Evolutionary conservation across 1,284 basidiomycete genomes (phyloP).

Genomic region (Leccinum fuscescens): DNA sequence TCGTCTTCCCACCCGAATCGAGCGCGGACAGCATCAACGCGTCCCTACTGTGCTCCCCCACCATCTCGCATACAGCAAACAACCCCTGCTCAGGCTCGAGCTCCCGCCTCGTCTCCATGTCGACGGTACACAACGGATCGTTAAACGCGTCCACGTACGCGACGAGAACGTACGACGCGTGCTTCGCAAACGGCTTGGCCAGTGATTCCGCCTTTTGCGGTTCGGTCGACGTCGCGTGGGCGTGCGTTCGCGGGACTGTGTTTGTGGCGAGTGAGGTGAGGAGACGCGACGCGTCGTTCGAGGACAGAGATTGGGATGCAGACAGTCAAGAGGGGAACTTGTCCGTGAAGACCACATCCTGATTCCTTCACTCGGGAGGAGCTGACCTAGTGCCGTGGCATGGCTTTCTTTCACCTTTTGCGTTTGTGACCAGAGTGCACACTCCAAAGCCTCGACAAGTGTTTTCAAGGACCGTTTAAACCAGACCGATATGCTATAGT

Average conservation of each 20-base stretch:
- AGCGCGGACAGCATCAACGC: conserved; percentile 75
- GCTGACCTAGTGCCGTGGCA: neutral
- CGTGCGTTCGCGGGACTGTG: conserved; percentile 52
- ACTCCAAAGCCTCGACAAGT: conserved; percentile 33
- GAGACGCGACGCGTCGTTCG: conserved; percentile 64
- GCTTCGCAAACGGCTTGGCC: conserved; percentile 81
- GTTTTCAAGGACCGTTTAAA: conserved; percentile 28
- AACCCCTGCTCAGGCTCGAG: conserved; percentile 65
- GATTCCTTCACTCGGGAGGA: conserved; percentile 14
- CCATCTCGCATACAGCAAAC: conserved; percentile 77
- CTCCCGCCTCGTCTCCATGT: conserved; percentile 60
- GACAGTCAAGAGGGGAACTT: conserved; percentile 69
- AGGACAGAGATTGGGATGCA: conserved; percentile 47
- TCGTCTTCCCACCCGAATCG: conserved; percentile 71
- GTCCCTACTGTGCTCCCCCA: conserved; percentile 77
- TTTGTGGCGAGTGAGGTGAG: conserved; percentile 69
- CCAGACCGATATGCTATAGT: conserved; percentile 31
- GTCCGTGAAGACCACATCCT: conserved; percentile 52
- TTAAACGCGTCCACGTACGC: conserved; percentile 78
- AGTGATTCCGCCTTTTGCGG: conserved; percentile 68
- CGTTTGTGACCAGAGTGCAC: conserved; percentile 22
- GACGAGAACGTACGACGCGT: conserved; percentile 75
- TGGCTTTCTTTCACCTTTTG: conserved; percentile 9
- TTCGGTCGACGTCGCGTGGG: conserved; percentile 31
- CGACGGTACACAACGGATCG: conserved; percentile 65